Percentiles rank a stretch among this genome's conserved stretches.
Evolutionary conservation across 768 basidiomycete genomes (phyloP).

Genomic region (Thelephora ganbajun): DNA sequence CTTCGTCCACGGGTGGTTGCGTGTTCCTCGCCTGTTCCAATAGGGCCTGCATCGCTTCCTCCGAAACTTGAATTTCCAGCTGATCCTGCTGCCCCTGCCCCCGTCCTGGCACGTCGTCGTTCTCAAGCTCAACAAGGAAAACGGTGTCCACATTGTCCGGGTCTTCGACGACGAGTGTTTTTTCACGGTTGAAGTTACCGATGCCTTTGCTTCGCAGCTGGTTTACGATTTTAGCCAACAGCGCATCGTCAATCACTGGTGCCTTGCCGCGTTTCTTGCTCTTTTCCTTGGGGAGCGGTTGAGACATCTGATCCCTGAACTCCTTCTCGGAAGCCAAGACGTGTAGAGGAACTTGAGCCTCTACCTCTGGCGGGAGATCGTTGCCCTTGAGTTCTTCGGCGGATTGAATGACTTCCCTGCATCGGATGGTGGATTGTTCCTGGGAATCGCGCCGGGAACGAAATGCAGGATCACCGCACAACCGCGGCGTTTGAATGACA

Average conservation of each 20-base stretch:
- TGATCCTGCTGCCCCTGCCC: no score
- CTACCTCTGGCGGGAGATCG: slow-evolving; percentile 23
- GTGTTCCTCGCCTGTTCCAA: no score
- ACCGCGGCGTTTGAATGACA: slow-evolving; percentile 86
- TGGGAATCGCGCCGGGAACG: slow-evolving; percentile 54
- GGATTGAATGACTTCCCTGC: slow-evolving; percentile 53
- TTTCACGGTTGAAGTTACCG: not conserved
- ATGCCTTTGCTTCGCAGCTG: not conserved
- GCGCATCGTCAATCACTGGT: not conserved
- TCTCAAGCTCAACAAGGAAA: no score
- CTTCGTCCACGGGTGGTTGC: no score
- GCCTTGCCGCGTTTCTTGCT: not conserved
- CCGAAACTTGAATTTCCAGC: no score
- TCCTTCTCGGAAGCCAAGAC: not conserved
- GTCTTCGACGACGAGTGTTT: slow-evolving; percentile 18
- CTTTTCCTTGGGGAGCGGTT: not conserved
- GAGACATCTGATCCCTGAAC: not conserved
- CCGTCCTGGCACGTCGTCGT: no score
- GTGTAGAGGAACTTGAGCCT: not conserved
- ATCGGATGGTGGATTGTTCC: slow-evolving; percentile 60
- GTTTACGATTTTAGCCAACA: not conserved
- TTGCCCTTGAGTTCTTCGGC: slow-evolving; percentile 13
- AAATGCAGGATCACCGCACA: slow-evolving; percentile 91
- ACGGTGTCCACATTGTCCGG: no score
- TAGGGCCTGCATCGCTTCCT: no score